A percentile compares a stretch with the other conserved stretches of the same genome.
These are phyloP conservation scores for Rhinocladiella mackenziei DNA, from an alignment of 2,329 filamentous ascomycete species.

Conservation along the genomic window DNA sequence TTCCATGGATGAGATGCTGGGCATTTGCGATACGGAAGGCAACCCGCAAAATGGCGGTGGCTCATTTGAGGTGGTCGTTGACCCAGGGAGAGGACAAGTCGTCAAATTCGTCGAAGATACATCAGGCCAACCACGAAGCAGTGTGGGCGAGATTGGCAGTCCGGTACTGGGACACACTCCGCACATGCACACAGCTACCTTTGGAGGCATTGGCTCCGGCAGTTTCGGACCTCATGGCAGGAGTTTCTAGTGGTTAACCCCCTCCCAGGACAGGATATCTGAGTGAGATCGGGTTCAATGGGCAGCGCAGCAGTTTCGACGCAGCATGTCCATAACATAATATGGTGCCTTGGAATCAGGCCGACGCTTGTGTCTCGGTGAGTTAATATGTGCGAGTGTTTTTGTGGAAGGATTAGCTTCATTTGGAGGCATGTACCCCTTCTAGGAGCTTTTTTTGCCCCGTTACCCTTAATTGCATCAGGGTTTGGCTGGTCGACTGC, in stretches of 20 bases:
- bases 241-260: slow-evolving; percentile 27
- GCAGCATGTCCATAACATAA: slow-evolving; percentile 19
- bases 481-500: no score
- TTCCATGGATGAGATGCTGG: slow-evolving; percentile 66
- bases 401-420: background rate
- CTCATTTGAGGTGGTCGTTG: slow-evolving; percentile 67
- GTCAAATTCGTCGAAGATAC: slow-evolving; percentile 53
- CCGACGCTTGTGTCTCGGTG: background rate
- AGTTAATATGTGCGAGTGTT: background rate
- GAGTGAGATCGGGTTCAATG: slow-evolving; percentile 8
- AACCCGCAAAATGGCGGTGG: slow-evolving; percentile 83
- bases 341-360: background rate
- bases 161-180: slow-evolving; percentile 43
- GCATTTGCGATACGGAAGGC: slow-evolving; percentile 87
- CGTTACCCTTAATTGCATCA: slow-evolving; percentile 1
- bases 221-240: slow-evolving; percentile 25
- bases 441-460: slow-evolving; percentile 1
- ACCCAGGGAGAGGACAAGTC: slow-evolving; percentile 39
- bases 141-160: slow-evolving; percentile 67
- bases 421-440: background rate
- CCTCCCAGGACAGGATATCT: slow-evolving; percentile 16
- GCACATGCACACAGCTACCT: slow-evolving; percentile 19
- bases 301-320: slow-evolving; percentile 9
- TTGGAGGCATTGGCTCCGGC: slow-evolving; percentile 19
- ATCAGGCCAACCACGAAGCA: slow-evolving; percentile 41